A percentile compares a stretch with the other conserved stretches of the same genome.
Evolutionary conservation across 257 asterid genomes (phyloP).

Genomic region (Penstemon newberryi): DNA sequence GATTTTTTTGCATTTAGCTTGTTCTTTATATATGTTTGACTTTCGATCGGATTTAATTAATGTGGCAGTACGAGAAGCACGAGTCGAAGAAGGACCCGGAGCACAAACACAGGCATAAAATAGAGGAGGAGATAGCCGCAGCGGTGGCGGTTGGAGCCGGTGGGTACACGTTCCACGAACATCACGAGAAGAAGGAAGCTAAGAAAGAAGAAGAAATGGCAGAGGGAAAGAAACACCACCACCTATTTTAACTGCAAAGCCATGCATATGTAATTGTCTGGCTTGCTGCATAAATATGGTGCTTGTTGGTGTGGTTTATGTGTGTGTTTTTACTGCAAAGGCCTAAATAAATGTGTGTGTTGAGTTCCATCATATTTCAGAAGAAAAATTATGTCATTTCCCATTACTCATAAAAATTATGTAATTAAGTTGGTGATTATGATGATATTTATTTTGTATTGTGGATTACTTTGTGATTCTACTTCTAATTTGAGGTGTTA

Average conservation of each 20-base stretch:
- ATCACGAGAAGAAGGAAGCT: constrained; percentile 64
- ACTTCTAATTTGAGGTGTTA: not conserved
- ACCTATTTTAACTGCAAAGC: constrained; percentile 35
- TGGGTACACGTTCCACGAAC: constrained; percentile 73
- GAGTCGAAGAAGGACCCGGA: constrained; percentile 70
- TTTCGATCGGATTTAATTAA: not conserved
- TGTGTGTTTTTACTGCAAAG: not conserved
- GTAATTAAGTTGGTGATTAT: constrained; percentile 5
- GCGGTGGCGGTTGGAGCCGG: constrained; percentile 55
- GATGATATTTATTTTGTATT: not conserved
- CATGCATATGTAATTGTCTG: not conserved
- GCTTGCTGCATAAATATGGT: too few species aligned
- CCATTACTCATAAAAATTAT: not conserved
- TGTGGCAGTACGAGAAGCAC: constrained; percentile 65
- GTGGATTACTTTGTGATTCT: not conserved
- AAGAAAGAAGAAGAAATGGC: constrained; percentile 49
- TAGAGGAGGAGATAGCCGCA: constrained; percentile 62
- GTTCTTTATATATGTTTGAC: too few species aligned
- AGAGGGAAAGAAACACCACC: constrained; percentile 60
- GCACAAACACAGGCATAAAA: constrained; percentile 54
- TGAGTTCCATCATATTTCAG: not conserved
- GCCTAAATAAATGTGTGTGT: not conserved
- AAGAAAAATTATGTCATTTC: not conserved
- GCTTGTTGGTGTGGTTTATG: too few species aligned
- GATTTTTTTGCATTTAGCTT: too few species aligned